Base-by-base conservation (phyloP, 352 stramenopile species). In the Globisporangium emineosum region DNA sequence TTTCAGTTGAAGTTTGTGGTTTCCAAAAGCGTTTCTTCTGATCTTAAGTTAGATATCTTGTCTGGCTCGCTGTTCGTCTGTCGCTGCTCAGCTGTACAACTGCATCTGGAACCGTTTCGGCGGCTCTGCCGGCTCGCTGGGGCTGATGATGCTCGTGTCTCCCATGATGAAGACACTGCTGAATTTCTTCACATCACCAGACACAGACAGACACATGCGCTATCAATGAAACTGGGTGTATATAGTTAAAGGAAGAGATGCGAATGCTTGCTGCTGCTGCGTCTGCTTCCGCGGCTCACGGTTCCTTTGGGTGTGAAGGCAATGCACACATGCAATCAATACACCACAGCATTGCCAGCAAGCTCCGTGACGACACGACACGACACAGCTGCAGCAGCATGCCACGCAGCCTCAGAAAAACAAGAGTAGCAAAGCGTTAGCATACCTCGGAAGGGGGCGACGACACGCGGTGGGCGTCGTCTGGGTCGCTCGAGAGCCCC, bases 401-500 rank as follows among this genome's bases (percentile, higher is more conserved):
- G 29, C 35, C 5, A 33, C 35, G 4, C 35, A 35, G 23, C 9
- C 25, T 53, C 12, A 33, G 19, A 32, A 33, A 45, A 37, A 30
- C 15, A 45, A 25, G 9, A 47, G 21, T 12, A 9, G 29, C 2
- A 27, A 25, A 37, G 43, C 47, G 10, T 45, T 52, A 62, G 65
- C 77, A 68, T 69, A 88, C 77, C 74, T 90, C 83, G 52, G 72
- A 73, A 30, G 78, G 77, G 32, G 83, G 83, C 51, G 83, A 90
- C 62, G 79, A 83, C 32, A 92, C 66, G 61, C 87, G 79, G 71
- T 88, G 75, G 62, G 78, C 70, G 55, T 72, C 65, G 66, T 89
- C 77, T 49, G 79, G 78, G 60, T 93, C 77, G 60, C 80, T 93
- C 25, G 69, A 73, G 53, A 93, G 79, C 56, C 78, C 73, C 64